A percentile compares a stretch with the other conserved stretches of the same genome.
Conservation (phyloP, 345 rosid genomes). For the Physaria fendleri region DNA sequence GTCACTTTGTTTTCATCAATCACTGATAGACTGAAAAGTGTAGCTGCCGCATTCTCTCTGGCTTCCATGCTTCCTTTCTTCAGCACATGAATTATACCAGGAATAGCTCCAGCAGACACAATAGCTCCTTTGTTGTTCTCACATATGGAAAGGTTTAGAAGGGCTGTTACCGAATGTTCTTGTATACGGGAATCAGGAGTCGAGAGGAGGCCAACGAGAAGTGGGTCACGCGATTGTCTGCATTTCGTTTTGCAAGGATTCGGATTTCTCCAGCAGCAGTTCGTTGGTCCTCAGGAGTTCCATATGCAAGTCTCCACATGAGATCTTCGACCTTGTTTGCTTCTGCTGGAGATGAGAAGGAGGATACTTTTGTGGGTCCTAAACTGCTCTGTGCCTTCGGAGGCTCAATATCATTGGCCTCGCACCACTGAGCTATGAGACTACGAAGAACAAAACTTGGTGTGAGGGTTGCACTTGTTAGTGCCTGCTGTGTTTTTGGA, state of each 20-base stretch:
- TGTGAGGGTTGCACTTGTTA: slow-evolving; percentile 59
- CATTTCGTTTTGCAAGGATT: slow-evolving; percentile 92
- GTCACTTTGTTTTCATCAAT: slow-evolving; percentile 90
- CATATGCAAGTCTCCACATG: slow-evolving; percentile 69
- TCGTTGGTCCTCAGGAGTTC: slow-evolving; percentile 71
- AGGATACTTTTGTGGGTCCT: slow-evolving; percentile 51
- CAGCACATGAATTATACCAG: slow-evolving; percentile 86
- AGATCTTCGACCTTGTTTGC: slow-evolving; percentile 62
- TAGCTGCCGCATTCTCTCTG: slow-evolving; percentile 96
- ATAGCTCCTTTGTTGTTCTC: slow-evolving; percentile 95
- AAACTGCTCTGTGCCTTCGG: slow-evolving; percentile 77
- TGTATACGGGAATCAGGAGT: slow-evolving; percentile 84
- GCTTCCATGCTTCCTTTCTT: slow-evolving; percentile 99
- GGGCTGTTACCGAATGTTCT: slow-evolving; percentile 95
- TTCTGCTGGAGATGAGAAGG: slow-evolving; percentile 69
- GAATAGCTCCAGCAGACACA: slow-evolving; percentile 82
- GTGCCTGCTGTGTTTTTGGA: slow-evolving; percentile 89
- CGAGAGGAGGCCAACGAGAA: slow-evolving; percentile 71
- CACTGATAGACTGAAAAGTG: slow-evolving; percentile 93
- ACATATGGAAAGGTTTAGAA: slow-evolving; percentile 91
- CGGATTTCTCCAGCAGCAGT: slow-evolving; percentile 92
- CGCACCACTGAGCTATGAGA: slow-evolving; percentile 98
- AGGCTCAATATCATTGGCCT: slow-evolving; percentile 78
- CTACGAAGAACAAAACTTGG: slow-evolving; percentile 91
- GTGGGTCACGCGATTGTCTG: slow-evolving; percentile 97